Percentiles rank a stretch among this genome's conserved stretches.
Evolutionary conservation across 352 stramenopile species (phyloP).

Genomic region (Plasmopara muralis): DNA sequence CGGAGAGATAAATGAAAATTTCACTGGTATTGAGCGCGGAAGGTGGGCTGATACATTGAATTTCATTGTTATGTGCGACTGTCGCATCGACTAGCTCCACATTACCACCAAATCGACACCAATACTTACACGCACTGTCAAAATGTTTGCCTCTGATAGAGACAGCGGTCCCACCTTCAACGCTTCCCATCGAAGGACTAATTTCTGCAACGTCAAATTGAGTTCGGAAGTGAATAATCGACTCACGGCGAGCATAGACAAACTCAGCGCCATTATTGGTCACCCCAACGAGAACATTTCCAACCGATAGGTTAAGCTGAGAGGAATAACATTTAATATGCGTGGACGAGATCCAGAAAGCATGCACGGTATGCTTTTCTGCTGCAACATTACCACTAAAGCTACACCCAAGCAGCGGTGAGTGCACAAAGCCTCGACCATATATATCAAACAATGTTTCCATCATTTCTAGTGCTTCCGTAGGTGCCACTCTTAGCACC

Average conservation of each 20-base stretch:
- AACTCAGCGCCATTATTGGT: slow-evolving; percentile 52
- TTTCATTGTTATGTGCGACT: slow-evolving; percentile 15
- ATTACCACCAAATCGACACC: slow-evolving; percentile 59
- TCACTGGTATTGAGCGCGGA: slow-evolving; percentile 16
- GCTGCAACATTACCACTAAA: slow-evolving; percentile 19
- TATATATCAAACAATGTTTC: slow-evolving; percentile 53
- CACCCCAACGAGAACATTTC: slow-evolving; percentile 26
- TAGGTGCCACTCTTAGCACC: slow-evolving; percentile 37
- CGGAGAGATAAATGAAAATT: slow-evolving; percentile 42
- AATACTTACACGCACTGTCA: slow-evolving; percentile 22
- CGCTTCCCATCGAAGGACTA: slow-evolving; percentile 36
- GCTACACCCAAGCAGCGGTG: slow-evolving; percentile 34
- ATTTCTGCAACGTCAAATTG: slow-evolving; percentile 38
- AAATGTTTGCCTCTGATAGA: slow-evolving; percentile 55
- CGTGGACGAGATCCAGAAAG: slow-evolving; percentile 40
- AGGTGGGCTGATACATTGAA: slow-evolving; percentile 37
- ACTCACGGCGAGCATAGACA: slow-evolving; percentile 8
- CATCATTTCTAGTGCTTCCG: slow-evolving; percentile 32
- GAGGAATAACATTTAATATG: slow-evolving; percentile 47
- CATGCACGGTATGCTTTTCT: slow-evolving; percentile 3
- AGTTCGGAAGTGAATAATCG: slow-evolving; percentile 25
- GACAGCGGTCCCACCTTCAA: slow-evolving; percentile 49
- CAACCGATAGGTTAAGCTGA: slow-evolving; percentile 11
- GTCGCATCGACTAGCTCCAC: slow-evolving; percentile 23
- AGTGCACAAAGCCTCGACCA: slow-evolving; percentile 45